A percentile compares a stretch with the other conserved stretches of the same genome.
These are phyloP conservation scores for Rubroboletus pulcherrimus DNA, from an alignment of 768 basidiomycete species.

Conservation along the genomic window DNA sequence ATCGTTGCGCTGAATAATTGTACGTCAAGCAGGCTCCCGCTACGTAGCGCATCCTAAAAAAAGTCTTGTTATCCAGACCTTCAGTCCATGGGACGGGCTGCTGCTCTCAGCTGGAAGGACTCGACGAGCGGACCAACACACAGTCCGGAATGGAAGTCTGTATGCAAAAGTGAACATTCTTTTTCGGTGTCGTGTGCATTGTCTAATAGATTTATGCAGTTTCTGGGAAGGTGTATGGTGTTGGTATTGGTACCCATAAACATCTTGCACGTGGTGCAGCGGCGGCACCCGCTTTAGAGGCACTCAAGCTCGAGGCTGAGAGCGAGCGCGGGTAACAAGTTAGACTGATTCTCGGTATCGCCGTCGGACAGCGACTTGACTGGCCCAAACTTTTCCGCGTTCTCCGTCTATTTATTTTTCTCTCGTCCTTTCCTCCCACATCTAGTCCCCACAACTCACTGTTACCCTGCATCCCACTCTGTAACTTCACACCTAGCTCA, in stretches of 20 bases:
- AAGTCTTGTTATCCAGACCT: slow-evolving; percentile 41
- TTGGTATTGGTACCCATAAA: slow-evolving; percentile 49
- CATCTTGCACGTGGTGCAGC: slow-evolving; percentile 47
- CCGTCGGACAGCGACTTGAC: background rate
- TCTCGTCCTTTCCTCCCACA: background rate
- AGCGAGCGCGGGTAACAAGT: slow-evolving; percentile 13
- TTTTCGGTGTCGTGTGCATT: slow-evolving; percentile 1
- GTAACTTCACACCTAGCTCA: slow-evolving; percentile 7
- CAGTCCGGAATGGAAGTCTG: slow-evolving; percentile 49
- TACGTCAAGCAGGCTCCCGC: slow-evolving; percentile 18
- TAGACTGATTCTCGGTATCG: background rate
- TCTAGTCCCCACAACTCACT: background rate
- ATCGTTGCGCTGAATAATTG: slow-evolving; percentile 41
- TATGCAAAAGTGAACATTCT: slow-evolving; percentile 52
- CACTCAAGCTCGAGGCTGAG: slow-evolving; percentile 29
- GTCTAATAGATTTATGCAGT: slow-evolving; percentile 37
- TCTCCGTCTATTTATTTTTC: slow-evolving; percentile 7
- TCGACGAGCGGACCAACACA: slow-evolving; percentile 41
- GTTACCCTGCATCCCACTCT: background rate
- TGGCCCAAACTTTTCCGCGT: background rate
- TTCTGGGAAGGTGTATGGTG: slow-evolving; percentile 45
- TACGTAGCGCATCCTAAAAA: background rate
- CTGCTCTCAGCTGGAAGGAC: slow-evolving; percentile 56
- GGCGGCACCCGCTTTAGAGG: slow-evolving; percentile 32
- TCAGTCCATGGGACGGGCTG: slow-evolving; percentile 40